phyloP scores from a whole-genome alignment of 148 eudicot species.

The Rhododendron simsii region DNA sequence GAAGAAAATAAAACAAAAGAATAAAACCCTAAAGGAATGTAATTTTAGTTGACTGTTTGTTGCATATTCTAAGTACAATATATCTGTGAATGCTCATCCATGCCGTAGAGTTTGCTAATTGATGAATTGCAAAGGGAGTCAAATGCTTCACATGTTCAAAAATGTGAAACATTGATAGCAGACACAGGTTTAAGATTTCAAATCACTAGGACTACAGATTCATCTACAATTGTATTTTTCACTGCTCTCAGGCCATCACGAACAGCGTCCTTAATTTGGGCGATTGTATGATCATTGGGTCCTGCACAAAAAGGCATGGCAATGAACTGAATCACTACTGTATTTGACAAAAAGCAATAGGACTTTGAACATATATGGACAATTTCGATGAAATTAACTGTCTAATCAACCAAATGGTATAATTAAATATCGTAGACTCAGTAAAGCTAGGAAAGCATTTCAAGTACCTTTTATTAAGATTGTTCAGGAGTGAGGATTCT shows the following conservation, averaged over 20 bases:
- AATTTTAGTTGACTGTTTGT: not conserved
- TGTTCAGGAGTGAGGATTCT: conserved; percentile 89
- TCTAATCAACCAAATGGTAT: not conserved
- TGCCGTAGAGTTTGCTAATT: not conserved
- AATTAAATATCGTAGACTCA: not conserved
- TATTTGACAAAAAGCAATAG: not conserved
- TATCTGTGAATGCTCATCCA: not conserved
- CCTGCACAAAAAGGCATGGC: conserved; percentile 34
- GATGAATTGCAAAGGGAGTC: not conserved
- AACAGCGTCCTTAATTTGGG: conserved; percentile 97
- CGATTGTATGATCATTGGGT: conserved; percentile 97
- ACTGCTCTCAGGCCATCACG: conserved; percentile 98
- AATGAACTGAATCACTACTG: not conserved
- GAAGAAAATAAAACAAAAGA: not conserved
- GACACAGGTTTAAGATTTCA: not conserved
- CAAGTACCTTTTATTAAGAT: conserved; percentile 80
- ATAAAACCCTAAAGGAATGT: not conserved
- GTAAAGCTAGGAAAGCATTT: not conserved
- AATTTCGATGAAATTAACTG: not conserved
- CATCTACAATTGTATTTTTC: conserved; percentile 92
- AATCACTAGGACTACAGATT: conserved; percentile 75
- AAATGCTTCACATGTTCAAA: not conserved
- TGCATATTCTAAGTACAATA: not conserved
- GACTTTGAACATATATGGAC: not conserved
- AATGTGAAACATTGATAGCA: not conserved